These are phyloP conservation scores for Shiraia sp. DNA, from an alignment of 2,329 filamentous ascomycete genomes.

Conservation along the genomic window DNA sequence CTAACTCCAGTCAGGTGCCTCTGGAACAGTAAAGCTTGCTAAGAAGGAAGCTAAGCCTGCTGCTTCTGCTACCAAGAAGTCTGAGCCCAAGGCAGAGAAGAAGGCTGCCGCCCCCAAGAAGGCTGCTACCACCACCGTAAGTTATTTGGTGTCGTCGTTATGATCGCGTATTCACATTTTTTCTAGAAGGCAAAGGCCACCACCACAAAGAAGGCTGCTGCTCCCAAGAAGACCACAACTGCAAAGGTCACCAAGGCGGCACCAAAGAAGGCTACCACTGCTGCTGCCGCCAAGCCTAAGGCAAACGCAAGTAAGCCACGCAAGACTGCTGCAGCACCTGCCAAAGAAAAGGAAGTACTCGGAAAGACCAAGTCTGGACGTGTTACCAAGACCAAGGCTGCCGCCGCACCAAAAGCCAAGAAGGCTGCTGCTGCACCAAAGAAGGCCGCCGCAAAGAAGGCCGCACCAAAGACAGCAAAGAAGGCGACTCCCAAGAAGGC, in stretches of 20 bases:
- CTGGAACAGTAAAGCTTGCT: conserved; percentile 88
- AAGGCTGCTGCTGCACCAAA: conserved; percentile 32
- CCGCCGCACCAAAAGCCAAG: conserved; percentile 24
- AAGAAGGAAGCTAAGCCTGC: conserved; percentile 66
- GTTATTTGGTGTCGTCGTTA: conserved; percentile 2
- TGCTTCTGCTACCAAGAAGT: conserved; percentile 31
- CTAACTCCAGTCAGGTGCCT: conserved; percentile 64
- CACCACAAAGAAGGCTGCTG: conserved; percentile 34
- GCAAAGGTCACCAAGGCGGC: conserved; percentile 53
- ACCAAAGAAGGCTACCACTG: conserved; percentile 32
- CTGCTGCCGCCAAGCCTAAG: conserved; percentile 42
- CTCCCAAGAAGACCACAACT: conserved; percentile 48
- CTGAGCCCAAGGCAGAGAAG: conserved; percentile 39
- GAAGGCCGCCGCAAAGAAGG: conserved; percentile 45
- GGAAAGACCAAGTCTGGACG: conserved; percentile 86
- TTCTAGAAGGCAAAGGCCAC: conserved; percentile 32
- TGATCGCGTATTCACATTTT: not conserved
- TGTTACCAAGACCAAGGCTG: conserved; percentile 70
- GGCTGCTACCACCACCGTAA: conserved; percentile 16
- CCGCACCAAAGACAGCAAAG: conserved; percentile 52
- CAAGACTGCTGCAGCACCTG: conserved; percentile 56
- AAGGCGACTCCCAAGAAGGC: conserved; percentile 55
- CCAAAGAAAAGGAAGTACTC: conserved; percentile 70
- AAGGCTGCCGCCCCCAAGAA: conserved; percentile 32
- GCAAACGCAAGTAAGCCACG: conserved; percentile 52